Evolutionary conservation across 2,329 filamentous ascomycete genomes (phyloP).

Genomic region (Nemania sp.): DNA sequence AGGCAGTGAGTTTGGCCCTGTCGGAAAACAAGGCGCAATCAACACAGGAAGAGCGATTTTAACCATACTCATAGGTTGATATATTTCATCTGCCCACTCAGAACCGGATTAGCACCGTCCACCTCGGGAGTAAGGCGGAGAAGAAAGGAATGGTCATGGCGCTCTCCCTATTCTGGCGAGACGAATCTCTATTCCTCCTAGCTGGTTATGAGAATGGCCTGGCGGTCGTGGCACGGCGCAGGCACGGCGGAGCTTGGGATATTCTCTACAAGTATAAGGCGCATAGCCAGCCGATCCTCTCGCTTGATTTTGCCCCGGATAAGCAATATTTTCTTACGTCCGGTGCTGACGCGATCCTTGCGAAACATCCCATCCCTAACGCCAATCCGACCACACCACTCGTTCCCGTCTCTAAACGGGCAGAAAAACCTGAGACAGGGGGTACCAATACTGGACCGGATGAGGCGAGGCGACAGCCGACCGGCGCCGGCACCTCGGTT

Average conservation of each 20-base stretch:
- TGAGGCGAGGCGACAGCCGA: conserved; percentile 3
- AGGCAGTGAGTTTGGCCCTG: conserved; percentile 63
- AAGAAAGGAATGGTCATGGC: conserved; percentile 91
- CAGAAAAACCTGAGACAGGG: conserved; percentile 1
- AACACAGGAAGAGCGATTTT: conserved; percentile 3
- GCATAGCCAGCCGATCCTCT: conserved; percentile 86
- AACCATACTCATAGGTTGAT: conserved; percentile 69
- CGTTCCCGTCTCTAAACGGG: conserved; percentile 13
- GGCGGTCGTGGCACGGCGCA: conserved; percentile 72
- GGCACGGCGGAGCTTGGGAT: conserved; percentile 58
- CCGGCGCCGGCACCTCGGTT: conserved; percentile 6
- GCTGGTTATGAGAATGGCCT: conserved; percentile 90
- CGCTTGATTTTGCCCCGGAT: conserved; percentile 68
- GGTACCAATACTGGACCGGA: not conserved
- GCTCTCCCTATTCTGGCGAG: conserved; percentile 69
- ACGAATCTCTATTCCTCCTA: conserved; percentile 69
- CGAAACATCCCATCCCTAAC: conserved; percentile 76
- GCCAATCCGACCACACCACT: conserved; percentile 26
- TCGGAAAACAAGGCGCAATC: not conserved
- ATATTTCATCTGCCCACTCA: conserved; percentile 86
- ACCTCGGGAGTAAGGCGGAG: conserved; percentile 54
- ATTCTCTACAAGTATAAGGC: conserved; percentile 72
- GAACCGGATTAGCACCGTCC: conserved; percentile 70
- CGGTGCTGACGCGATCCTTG: conserved; percentile 82
- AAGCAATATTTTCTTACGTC: conserved; percentile 79